These are phyloP conservation scores for Aspergillus funiculosus DNA, from an alignment of 495 filamentous ascomycete genomes.

Conservation along the genomic window DNA sequence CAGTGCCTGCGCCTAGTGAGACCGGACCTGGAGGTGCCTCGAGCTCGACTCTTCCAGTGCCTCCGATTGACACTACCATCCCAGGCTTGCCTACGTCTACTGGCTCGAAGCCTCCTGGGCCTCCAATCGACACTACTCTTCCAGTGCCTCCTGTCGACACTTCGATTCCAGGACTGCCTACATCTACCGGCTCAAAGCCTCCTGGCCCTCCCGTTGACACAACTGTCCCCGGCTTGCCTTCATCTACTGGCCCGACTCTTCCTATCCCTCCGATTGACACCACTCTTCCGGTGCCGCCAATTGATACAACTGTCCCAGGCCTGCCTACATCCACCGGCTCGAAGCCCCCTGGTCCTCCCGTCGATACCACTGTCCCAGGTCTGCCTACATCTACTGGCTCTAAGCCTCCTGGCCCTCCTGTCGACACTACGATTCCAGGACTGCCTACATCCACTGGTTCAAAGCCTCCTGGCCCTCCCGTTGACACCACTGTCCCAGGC, in stretches of 20 bases:
- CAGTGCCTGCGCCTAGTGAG: constrained; percentile 10
- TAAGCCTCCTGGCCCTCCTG: not conserved
- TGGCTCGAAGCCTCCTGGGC: not conserved
- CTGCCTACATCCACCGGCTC: not conserved
- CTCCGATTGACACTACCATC: not conserved
- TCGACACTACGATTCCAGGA: not conserved
- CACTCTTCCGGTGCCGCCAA: too few relatives aligned
- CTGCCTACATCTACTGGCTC: not conserved
- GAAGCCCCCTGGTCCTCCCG: not conserved
- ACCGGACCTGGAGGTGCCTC: too few relatives aligned
- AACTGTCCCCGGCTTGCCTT: not conserved
- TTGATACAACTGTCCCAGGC: not conserved
- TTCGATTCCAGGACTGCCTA: not conserved
- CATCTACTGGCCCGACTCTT: not conserved
- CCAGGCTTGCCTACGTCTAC: not conserved
- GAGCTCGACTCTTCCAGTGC: too few relatives aligned
- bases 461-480: not conserved
- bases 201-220: not conserved
- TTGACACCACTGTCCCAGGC: not conserved
- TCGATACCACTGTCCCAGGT: not conserved
- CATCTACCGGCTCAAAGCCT: not conserved
- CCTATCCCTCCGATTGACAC: too few relatives aligned
- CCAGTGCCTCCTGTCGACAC: too few relatives aligned
- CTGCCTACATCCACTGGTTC: not conserved
- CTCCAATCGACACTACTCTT: too few relatives aligned